phyloP scores from a whole-genome alignment of 352 stramenopile genomes.

The Phytophthora sp. region DNA sequence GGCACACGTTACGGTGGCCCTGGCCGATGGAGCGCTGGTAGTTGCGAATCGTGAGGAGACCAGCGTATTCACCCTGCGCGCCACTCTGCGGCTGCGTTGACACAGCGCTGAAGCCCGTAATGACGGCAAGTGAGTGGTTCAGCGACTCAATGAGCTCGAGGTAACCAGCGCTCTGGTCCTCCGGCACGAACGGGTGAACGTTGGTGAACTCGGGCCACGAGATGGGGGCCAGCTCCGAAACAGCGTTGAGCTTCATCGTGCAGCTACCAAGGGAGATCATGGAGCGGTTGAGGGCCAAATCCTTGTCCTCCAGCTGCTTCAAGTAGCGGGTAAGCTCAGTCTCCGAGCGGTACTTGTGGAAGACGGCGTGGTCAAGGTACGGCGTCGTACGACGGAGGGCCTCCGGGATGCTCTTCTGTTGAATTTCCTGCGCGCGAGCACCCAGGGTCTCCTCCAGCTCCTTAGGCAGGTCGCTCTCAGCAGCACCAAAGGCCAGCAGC shows the following conservation, averaged over 20 bases:
- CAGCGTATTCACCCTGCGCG: slow-evolving; percentile 98
- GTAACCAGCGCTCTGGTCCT: slow-evolving; percentile 96
- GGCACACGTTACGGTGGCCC: slow-evolving; percentile 96
- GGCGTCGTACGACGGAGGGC: slow-evolving; percentile 59
- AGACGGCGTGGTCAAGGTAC: slow-evolving; percentile 96
- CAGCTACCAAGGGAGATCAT: slow-evolving; percentile 99
- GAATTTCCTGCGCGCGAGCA: slow-evolving; percentile 52
- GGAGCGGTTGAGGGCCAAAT: slow-evolving; percentile 98
- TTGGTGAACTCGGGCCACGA: slow-evolving; percentile 98
- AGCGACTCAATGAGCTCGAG: slow-evolving; percentile 97
- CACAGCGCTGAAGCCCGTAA: slow-evolving; percentile 98
- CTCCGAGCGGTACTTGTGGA: slow-evolving; percentile 98
- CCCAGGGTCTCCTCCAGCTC: slow-evolving; percentile 57
- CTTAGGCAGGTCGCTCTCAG: slow-evolving; percentile 43
- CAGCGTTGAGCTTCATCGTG: slow-evolving; percentile 99
- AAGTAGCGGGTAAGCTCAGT: slow-evolving; percentile 97
- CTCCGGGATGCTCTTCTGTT: slow-evolving; percentile 65
- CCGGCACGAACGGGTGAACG: slow-evolving; percentile 98
- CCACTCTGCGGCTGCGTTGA: slow-evolving; percentile 98
- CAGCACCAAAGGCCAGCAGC: slow-evolving; percentile 77
- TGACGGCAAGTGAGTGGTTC: slow-evolving; percentile 96
- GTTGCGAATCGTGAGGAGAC: slow-evolving; percentile 95
- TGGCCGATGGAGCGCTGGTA: slow-evolving; percentile 95
- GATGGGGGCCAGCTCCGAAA: slow-evolving; percentile 96
- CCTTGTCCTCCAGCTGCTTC: slow-evolving; percentile 98